phyloP scores from a whole-genome alignment of 345 rosid species.

The Dipteronia sinensis region DNA sequence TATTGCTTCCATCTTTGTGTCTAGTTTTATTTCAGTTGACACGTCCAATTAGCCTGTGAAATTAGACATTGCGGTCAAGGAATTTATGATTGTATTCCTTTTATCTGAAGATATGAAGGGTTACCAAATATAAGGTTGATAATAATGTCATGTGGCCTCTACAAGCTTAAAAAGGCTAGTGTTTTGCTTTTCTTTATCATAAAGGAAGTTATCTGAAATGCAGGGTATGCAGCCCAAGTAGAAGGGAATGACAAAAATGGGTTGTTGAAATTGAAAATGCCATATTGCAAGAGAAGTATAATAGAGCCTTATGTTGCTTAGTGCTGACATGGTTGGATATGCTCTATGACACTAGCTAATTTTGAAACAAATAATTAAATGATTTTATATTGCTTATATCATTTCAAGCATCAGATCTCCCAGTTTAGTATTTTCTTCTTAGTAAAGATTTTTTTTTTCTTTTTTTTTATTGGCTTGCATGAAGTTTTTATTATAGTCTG shows the following conservation, averaged over 20 bases:
- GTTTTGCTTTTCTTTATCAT: neutral
- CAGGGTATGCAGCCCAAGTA: neutral
- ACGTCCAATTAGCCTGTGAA: too few species aligned
- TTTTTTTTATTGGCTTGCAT: neutral
- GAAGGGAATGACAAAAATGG: neutral
- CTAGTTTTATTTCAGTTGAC: too few species aligned
- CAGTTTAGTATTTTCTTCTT: neutral
- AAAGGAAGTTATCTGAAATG: neutral
- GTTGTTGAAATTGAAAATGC: neutral
- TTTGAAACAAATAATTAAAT: slow-evolving; percentile 1
- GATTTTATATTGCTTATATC: neutral
- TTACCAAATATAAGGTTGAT: neutral
- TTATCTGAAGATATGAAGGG: neutral
- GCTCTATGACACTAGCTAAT: neutral
- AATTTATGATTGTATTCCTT: too few species aligned
- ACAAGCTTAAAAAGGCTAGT: neutral
- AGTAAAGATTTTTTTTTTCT: neutral
- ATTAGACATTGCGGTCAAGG: too few species aligned
- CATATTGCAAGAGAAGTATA: neutral
- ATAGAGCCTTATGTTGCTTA: neutral
- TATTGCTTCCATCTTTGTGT: too few species aligned
- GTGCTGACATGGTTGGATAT: neutral
- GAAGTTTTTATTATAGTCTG: neutral
- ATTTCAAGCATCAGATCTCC: neutral
- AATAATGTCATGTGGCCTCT: neutral